Base-by-base conservation (phyloP, 331 rosid species). In the Pyracantha coccinea region DNA sequence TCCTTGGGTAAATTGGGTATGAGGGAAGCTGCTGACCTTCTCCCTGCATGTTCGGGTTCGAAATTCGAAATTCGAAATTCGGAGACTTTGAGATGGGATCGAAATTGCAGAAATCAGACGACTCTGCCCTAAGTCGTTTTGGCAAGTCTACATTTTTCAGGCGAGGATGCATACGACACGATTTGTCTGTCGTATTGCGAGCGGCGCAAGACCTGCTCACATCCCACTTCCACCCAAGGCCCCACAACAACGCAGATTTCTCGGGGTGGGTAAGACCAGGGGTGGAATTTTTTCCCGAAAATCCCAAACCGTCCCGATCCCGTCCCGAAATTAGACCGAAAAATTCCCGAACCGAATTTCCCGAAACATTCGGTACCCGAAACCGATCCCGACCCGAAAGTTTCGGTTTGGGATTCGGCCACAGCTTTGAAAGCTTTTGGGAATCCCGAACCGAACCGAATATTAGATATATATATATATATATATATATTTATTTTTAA, bases 121-220 rank as follows among this genome's bases (percentile, higher is more conserved):
- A 79, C 78, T 52, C 4, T 71, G 27, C 74, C 82, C 78, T 79
- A 79, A 68, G 73, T 41, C 78, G 82, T 78, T 78, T 78, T 38
- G 77, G 41, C 11, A 2, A 27, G 11, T 1, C 47, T 16, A 12
- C 33, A 19, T n/a, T 6, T 8, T 14, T 62, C 5, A 60, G 45
- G 24, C 38, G 0, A 5, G 6, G 38, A 28, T 2, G 25, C 61
- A 71, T 14, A 55, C 75, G 75, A 54, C 66, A 41, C n/a, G 19
- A 35, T 33, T 35, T 66, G 20, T 12, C 28, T n/a, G 70, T 20
- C 47, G n/a, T 28, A 2, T 4, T 15, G 29, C 16, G 10, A 27
- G 57, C n/a, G 57, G 21, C 21, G n/a, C 8, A 16, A 16, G n/a
- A 16, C 57, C 19, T 17, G 21, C n/a, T 50, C 57, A 2, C 57